Percentiles rank a stretch among this genome's conserved stretches.
These are phyloP conservation scores for Hemileccinum impolitum DNA, from an alignment of 768 basidiomycete species.

Conservation along the genomic window DNA sequence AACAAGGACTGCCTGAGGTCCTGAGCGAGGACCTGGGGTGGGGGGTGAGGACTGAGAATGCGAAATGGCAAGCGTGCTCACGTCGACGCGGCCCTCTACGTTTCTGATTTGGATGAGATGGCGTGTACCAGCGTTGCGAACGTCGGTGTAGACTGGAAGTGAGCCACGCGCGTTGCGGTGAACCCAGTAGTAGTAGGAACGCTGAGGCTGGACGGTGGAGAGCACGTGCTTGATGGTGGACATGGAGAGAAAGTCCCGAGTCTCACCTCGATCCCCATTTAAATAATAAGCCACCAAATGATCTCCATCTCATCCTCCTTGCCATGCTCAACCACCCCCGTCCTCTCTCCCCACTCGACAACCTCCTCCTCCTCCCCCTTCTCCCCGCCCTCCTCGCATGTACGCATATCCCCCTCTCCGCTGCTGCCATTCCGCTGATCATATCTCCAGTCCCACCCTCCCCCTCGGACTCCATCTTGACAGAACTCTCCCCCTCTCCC, in stretches of 20 bases:
- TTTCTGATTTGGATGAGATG: conserved; percentile 60
- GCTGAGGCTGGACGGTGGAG: too few species aligned
- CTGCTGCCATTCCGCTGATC: conserved; percentile 2
- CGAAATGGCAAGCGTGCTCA: conserved; percentile 31
- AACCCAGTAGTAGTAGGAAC: conserved; percentile 52
- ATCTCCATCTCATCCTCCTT: not conserved
- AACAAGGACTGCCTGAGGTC: conserved; percentile 51
- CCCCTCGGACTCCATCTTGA: conserved; percentile 40
- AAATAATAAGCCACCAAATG: not conserved
- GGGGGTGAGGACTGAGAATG: not conserved
- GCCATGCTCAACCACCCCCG: not conserved
- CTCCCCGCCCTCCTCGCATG: too few species aligned
- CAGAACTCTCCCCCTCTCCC: conserved; percentile 26
- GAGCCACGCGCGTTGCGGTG: conserved; percentile 63
- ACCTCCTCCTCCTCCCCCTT: conserved; percentile 7
- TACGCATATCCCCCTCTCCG: not conserved
- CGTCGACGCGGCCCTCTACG: conserved; percentile 60
- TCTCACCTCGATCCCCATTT: not conserved
- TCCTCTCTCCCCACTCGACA: conserved; percentile 24
- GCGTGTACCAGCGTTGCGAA: conserved; percentile 63
- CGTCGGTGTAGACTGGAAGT: conserved; percentile 73
- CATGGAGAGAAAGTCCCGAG: conserved; percentile 4
- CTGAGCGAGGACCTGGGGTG: conserved; percentile 32
- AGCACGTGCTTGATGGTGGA: conserved; percentile 19
- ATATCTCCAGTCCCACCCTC: conserved; percentile 38